Evolutionary conservation across 345 rosid species (phyloP).

Genomic region (Euphorbia lathyris): DNA sequence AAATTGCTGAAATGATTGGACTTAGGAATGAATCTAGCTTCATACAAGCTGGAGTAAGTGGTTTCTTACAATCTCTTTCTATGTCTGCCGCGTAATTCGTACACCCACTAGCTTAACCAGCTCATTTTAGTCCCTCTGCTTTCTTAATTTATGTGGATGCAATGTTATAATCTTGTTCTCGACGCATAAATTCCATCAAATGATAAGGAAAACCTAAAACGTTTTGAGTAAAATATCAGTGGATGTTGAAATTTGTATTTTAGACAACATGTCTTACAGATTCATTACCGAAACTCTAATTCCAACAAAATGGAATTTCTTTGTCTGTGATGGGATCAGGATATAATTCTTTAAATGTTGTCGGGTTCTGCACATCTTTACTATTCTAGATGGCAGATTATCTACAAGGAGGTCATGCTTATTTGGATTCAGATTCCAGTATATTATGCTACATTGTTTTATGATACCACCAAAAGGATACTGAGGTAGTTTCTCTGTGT

Average conservation of each 20-base stretch:
- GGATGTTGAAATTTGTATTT: no score
- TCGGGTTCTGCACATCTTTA: background rate
- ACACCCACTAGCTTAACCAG: background rate
- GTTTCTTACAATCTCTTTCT: background rate
- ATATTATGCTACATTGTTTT: background rate
- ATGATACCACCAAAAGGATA: no score
- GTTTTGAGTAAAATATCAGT: background rate
- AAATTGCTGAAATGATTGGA: slow-evolving; percentile 96
- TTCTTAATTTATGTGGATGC: background rate
- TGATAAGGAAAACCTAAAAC: background rate
- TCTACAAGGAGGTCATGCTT: background rate
- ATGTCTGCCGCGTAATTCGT: background rate
- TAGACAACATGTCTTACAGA: no score
- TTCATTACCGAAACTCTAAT: background rate
- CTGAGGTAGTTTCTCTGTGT: no score
- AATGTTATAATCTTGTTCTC: background rate
- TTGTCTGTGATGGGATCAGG: background rate
- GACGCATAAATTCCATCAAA: background rate
- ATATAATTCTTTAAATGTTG: background rate
- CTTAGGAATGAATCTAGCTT: slow-evolving; percentile 78
- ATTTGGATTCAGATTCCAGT: background rate
- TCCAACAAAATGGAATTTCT: background rate
- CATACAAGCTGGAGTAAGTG: slow-evolving; percentile 84
- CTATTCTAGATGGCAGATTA: background rate
- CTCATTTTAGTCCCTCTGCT: background rate